phyloP scores from a whole-genome alignment of 345 rosid genomes.

The Boechera divaricarpa region DNA sequence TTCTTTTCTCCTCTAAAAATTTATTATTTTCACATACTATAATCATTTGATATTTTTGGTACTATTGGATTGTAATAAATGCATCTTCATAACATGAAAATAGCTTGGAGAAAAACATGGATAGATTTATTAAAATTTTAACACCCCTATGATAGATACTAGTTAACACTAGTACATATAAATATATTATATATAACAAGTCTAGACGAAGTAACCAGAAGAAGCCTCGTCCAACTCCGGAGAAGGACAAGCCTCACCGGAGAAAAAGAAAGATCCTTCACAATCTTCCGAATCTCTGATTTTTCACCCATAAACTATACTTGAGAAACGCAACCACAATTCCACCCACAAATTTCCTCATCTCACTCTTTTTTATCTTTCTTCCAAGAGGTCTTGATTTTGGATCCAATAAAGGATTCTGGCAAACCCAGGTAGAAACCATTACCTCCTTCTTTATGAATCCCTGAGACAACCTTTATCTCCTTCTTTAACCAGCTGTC shows the following conservation, averaged over 20 bases:
- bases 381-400: neutral
- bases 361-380: constrained; percentile 17
- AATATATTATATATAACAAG: neutral
- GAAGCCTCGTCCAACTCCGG: constrained; percentile 36
- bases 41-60: neutral
- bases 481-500: no score
- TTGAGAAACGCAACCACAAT: constrained; percentile 41
- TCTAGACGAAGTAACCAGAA: constrained; percentile 12
- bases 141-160: no score
- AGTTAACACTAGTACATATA: no score
- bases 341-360: constrained; percentile 46
- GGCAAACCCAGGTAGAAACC: no score
- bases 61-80: neutral
- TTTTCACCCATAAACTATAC: constrained; percentile 34
- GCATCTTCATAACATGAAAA: neutral
- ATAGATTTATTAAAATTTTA: neutral
- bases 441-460: no score
- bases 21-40: no score
- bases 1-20: no score
- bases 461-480: no score
- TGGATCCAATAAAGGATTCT: no score
- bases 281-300: constrained; percentile 31
- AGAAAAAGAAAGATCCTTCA: constrained; percentile 36
- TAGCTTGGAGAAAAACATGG: neutral
- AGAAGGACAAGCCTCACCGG: constrained; percentile 38